phyloP scores from a whole-genome alignment of 306 rosid species.

The Chamaecrista fasciculata region DNA sequence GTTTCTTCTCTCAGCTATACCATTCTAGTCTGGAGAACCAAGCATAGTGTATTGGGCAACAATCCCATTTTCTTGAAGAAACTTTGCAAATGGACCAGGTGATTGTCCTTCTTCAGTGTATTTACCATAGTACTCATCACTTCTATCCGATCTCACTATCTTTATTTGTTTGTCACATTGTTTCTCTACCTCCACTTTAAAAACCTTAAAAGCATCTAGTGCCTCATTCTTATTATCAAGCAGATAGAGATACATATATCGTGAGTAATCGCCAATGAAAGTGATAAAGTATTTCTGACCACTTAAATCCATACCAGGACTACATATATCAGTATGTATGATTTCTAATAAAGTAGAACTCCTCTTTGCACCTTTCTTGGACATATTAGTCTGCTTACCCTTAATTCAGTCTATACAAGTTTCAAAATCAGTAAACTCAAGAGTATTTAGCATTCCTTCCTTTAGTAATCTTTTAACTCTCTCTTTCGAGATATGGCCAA shows the following conservation, averaged over 20 bases:
- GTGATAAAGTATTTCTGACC: neutral
- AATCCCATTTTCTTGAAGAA: no score
- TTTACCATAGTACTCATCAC: no score
- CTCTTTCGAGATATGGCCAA: neutral
- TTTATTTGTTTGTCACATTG: no score
- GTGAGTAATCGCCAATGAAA: neutral
- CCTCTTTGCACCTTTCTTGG: neutral
- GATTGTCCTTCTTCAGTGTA: no score
- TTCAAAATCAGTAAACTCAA: neutral
- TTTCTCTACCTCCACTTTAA: no score
- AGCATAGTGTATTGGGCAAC: no score
- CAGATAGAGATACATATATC: constrained; percentile 11
- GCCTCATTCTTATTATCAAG: neutral
- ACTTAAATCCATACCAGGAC: neutral
- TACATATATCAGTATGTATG: neutral
- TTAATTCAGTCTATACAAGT: constrained; percentile 5
- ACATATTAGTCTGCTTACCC: neutral
- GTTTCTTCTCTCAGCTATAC: no score
- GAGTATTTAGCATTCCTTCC: neutral
- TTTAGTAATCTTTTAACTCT: neutral
- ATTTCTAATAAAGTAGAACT: neutral
- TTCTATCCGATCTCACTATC: no score
- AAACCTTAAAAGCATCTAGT: no score
- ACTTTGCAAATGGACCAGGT: no score
- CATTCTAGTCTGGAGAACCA: no score